These are phyloP conservation scores for Penicillium sp. DNA, from an alignment of 2,329 filamentous ascomycete genomes.

Conservation along the genomic window DNA sequence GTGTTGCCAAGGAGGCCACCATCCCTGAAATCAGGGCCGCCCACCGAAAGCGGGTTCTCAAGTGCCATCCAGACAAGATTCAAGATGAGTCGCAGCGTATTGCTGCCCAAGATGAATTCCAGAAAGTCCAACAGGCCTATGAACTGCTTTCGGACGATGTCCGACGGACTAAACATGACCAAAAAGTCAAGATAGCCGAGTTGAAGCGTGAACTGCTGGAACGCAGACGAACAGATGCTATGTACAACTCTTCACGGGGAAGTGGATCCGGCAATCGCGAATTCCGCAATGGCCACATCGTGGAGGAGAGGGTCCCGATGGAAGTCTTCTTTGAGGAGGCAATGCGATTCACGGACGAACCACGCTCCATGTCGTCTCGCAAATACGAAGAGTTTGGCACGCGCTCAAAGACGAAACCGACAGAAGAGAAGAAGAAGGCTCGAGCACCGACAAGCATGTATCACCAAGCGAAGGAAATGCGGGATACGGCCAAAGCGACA, in stretches of 20 bases:
- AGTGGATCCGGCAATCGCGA: conserved; percentile 33
- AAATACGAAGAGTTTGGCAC: conserved; percentile 42
- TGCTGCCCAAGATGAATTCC: conserved; percentile 81
- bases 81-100: conserved; percentile 74
- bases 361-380: conserved; percentile 38
- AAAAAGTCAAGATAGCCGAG: conserved; percentile 66
- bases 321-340: conserved; percentile 41
- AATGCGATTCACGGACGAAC: conserved; percentile 39
- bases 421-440: conserved; percentile 41
- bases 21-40: conserved; percentile 71
- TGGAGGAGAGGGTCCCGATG: conserved; percentile 46
- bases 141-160: conserved; percentile 80
- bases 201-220: conserved; percentile 58
- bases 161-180: conserved; percentile 74
- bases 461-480: conserved; percentile 36
- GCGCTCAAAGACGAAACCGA: conserved; percentile 34
- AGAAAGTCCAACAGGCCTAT: conserved; percentile 89
- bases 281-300: conserved; percentile 44
- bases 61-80: conserved; percentile 89
- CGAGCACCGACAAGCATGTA: conserved; percentile 28
- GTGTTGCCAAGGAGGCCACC: conserved; percentile 70
- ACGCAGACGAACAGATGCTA: conserved; percentile 37
- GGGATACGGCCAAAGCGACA: conserved; percentile 33
- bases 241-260: conserved; percentile 23
- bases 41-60: conserved; percentile 81